Conservation (phyloP, 2,329 filamentous ascomycete genomes). For the Aspergillus fumigatiaffinis region DNA sequence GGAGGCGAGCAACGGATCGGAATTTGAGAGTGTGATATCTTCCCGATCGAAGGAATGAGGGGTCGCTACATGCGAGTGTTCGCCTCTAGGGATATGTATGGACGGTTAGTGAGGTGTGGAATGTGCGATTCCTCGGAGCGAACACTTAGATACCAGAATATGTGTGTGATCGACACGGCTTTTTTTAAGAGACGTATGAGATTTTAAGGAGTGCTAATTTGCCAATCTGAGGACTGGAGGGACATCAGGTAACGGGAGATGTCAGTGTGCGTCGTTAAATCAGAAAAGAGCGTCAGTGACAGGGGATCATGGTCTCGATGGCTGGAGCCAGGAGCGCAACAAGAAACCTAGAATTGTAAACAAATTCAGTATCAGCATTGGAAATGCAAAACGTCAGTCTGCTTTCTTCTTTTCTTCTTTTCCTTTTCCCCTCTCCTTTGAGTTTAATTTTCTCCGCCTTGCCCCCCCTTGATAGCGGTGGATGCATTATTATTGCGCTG, state of each 20-base stretch:
- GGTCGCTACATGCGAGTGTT: conserved; percentile 22
- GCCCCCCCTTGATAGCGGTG: not conserved
- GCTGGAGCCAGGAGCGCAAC: not conserved
- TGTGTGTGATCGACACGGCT: not conserved
- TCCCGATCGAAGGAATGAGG: conserved; percentile 17
- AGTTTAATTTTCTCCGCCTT: not conserved
- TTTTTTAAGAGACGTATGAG: not conserved
- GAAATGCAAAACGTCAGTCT: not conserved
- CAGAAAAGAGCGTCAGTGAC: not conserved
- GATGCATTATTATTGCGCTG: not conserved
- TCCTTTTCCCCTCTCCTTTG: not conserved
- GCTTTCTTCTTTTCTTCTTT: not conserved
- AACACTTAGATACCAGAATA: not conserved
- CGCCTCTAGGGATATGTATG: not conserved
- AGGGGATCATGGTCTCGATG: not conserved
- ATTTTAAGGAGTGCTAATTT: not conserved
- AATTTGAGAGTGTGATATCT: conserved; percentile 21
- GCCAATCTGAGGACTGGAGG: not conserved
- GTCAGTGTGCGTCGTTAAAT: not conserved
- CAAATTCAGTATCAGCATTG: not conserved
- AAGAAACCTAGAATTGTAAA: not conserved
- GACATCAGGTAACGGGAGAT: not conserved
- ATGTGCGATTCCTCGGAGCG: not conserved
- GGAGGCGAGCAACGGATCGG: conserved; percentile 13
- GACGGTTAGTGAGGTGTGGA: not conserved